Evolutionary conservation across 2,329 filamentous ascomycete species (phyloP).

Genomic region (Drechslera avenae): DNA sequence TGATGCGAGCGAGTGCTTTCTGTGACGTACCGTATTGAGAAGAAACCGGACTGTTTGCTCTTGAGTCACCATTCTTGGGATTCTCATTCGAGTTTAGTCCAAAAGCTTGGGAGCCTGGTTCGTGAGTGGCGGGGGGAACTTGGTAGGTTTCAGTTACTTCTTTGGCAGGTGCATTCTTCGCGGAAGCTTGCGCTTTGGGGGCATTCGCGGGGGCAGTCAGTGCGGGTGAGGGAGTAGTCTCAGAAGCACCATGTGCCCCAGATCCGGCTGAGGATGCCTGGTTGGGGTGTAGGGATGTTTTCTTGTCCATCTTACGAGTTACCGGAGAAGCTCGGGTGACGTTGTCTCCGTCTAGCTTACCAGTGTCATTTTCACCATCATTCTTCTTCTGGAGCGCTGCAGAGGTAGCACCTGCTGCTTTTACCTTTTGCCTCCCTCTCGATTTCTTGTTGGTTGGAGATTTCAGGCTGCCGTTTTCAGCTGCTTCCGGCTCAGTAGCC

Average conservation of each 20-base stretch:
- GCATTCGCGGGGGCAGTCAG: neutral
- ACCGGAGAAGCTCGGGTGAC: slow-evolving; percentile 15
- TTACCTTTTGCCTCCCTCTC: slow-evolving; percentile 7
- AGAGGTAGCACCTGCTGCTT: neutral
- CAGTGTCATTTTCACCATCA: neutral
- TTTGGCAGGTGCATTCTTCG: slow-evolving; percentile 9
- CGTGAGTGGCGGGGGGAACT: slow-evolving; percentile 5
- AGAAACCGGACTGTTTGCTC: neutral
- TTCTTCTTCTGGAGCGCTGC: neutral
- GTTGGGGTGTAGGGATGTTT: slow-evolving; percentile 1
- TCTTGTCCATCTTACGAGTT: slow-evolving; percentile 22
- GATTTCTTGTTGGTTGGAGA: neutral
- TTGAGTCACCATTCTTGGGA: neutral
- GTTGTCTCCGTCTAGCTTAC: slow-evolving; percentile 19
- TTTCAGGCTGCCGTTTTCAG: neutral
- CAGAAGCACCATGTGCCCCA: slow-evolving; percentile 13
- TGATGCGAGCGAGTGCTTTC: neutral
- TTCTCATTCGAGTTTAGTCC: no score
- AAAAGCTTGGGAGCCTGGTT: neutral
- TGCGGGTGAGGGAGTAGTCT: neutral
- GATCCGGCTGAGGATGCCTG: neutral
- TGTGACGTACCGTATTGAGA: slow-evolving; percentile 4
- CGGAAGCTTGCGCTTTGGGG: neutral
- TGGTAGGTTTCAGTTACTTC: slow-evolving; percentile 5
- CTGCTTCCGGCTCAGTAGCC: neutral